Evolutionary conservation across 371 early-diverging fungal species (phyloP).

Genomic region (Rhizopus stolonifer): DNA sequence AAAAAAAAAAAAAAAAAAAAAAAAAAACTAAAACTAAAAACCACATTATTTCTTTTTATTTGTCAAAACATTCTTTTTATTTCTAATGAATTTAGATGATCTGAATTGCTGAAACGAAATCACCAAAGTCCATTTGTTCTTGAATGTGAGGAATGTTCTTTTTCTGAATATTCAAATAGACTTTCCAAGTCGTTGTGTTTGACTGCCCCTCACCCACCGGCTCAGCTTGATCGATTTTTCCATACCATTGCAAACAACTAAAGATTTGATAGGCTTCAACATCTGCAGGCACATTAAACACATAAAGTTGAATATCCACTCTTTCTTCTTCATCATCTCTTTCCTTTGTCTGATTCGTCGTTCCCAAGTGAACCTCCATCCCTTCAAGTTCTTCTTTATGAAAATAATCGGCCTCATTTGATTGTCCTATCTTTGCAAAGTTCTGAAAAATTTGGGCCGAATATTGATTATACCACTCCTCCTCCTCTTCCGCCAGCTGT

Average conservation of each 20-base stretch:
- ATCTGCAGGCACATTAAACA: conserved; percentile 3
- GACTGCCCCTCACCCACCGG: background rate
- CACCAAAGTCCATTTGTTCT: background rate
- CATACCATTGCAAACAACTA: conserved; percentile 4
- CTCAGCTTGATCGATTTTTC: background rate
- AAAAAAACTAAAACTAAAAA: too few relatives aligned
- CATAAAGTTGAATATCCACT: background rate
- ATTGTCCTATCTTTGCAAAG: too few relatives aligned
- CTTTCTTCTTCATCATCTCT: background rate
- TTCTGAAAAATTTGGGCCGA: too few relatives aligned
- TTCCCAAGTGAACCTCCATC: too few relatives aligned
- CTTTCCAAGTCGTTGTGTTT: background rate
- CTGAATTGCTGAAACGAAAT: background rate
- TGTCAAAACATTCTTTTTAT: background rate
- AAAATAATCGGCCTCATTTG: too few relatives aligned
- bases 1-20: background rate
- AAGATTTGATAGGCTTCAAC: conserved; percentile 3
- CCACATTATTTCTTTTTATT: background rate
- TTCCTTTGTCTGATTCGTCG: background rate
- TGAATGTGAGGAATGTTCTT: background rate
- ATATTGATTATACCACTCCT: too few relatives aligned
- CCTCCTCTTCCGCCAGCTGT: too few relatives aligned
- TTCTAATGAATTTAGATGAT: background rate
- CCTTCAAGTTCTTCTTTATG: too few relatives aligned
- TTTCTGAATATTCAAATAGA: background rate